Conservation (phyloP, 164 flowering plant genomes). For the Sedum album region DNA sequence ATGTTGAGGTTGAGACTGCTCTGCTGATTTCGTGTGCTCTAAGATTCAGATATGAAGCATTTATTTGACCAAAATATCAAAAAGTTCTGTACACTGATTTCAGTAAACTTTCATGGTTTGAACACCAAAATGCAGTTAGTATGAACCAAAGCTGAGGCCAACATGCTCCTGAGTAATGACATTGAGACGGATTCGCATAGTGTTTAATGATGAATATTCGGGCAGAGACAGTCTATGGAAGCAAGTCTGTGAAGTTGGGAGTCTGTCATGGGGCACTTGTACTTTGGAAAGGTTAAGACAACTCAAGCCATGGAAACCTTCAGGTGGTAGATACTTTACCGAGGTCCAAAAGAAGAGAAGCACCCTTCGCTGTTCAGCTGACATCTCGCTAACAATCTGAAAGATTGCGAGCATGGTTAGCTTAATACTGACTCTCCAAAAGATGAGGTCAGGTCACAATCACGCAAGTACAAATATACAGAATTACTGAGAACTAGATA, state of each 20-base stretch:
- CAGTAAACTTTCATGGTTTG: not conserved
- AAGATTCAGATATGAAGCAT: too few relatives aligned
- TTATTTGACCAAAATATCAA: too few relatives aligned
- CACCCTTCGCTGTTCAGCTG: constrained; percentile 46
- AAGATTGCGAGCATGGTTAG: not conserved
- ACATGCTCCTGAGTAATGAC: constrained; percentile 55
- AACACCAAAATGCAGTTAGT: constrained; percentile 11
- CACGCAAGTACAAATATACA: not conserved
- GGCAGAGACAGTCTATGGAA: constrained; percentile 49
- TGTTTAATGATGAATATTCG: constrained; percentile 30
- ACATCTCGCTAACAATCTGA: constrained; percentile 70
- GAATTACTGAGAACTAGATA: not conserved
- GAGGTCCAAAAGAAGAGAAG: constrained; percentile 96
- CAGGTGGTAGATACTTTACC: constrained; percentile 61
- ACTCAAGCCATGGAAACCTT: constrained; percentile 74
- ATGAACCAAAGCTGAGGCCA: constrained; percentile 64
- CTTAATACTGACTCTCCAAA: not conserved
- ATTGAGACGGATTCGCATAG: constrained; percentile 35
- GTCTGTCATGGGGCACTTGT: constrained; percentile 33
- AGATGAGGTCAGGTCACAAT: too few relatives aligned
- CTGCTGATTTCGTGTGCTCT: too few relatives aligned
- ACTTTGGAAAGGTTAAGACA: constrained; percentile 51
- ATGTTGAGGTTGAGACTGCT: too few relatives aligned
- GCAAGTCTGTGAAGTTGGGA: constrained; percentile 72
- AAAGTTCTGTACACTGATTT: not conserved